Percentiles rank a stretch among this genome's conserved stretches.
Evolutionary conservation across 106 monocot species (phyloP).

Genomic region (Chionographis japonica): DNA sequence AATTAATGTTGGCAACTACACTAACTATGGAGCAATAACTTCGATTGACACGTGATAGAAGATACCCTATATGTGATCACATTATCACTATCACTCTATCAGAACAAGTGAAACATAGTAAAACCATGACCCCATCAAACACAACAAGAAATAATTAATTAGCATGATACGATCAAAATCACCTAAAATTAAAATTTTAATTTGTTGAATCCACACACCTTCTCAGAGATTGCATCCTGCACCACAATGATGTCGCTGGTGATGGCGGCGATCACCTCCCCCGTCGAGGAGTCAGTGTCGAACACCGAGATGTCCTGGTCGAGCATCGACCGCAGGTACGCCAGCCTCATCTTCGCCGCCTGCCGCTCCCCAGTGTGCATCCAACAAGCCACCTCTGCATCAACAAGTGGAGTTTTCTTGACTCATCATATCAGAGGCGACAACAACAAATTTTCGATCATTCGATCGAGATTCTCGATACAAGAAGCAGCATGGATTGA

Average conservation of each 20-base stretch:
- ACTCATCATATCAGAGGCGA: not conserved
- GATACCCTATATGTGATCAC: not conserved
- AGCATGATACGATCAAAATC: too few species aligned
- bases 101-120: too few species aligned
- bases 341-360: conserved; percentile 92
- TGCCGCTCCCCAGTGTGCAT: conserved; percentile 98
- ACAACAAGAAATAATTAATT: too few species aligned
- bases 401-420: not conserved
- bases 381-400: conserved; percentile 97
- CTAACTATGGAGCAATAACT: not conserved
- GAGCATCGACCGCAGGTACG: conserved; percentile 70
- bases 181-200: too few species aligned
- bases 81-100: too few species aligned
- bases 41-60: not conserved
- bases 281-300: conserved; percentile 88
- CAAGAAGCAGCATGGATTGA: too few species aligned
- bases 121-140: too few species aligned
- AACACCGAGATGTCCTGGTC: conserved; percentile 85
- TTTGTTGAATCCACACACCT: conserved; percentile 35
- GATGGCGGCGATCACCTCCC: conserved; percentile 91
- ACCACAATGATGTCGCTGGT: conserved; percentile 86
- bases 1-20: conserved; percentile 22
- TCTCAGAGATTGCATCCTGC: conserved; percentile 96
- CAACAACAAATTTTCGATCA: not conserved
- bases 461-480: too few species aligned